Base-by-base conservation (phyloP, 257 asterid species). In the Oldenlandia corymbosa region DNA sequence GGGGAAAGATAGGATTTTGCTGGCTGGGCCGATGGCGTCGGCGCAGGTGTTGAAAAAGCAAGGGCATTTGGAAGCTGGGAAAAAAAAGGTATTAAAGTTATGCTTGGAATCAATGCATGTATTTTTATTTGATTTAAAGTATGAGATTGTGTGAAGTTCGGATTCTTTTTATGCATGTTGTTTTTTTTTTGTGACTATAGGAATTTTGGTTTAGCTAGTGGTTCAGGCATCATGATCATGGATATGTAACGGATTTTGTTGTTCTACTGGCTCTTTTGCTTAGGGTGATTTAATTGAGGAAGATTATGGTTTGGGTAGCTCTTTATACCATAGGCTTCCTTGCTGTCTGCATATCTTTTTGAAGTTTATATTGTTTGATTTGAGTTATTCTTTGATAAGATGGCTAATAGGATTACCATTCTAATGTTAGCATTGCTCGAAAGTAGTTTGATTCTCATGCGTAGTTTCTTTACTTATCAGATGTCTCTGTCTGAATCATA, bases 11-110 rank as follows among this genome's bases (percentile, higher is more conserved):
- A 49, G 47, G 47, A 31, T 17, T 43, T 45, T 24, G 7, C 27
- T n/a, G 42, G 48, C 23, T 63, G 43, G 31, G 67, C n/a, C n/a
- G 75, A 89, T 87, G 97, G 94, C 97, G 82, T 83, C 95, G 78
- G 94, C 79, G 69, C 91, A 89, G 88, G 91, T 80, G 54, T 63
- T 75, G 72, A 81, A 71, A 75, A 90, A 90, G 81, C 84, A 83
- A 71, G 88, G 75, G 71, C 83, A 85, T 80, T 79, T 83, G 81
- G 88, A 80, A 81, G 95, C 95, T 74, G 97, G 97, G 36, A 83
- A 71, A 69, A 85, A 48, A 64, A 83, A 76, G 98, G 98, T 89
- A 63, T 28, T 18, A 32, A 7, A 16, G 1, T 13, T 30, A 8
- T 54, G n/a, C 11, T 39, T 20, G 14, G 59, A 28, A 62, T 62